A percentile compares a stretch with the other conserved stretches of the same genome.
phyloP scores from a whole-genome alignment of 257 asterid genomes.

The Handroanthus guayacan region DNA sequence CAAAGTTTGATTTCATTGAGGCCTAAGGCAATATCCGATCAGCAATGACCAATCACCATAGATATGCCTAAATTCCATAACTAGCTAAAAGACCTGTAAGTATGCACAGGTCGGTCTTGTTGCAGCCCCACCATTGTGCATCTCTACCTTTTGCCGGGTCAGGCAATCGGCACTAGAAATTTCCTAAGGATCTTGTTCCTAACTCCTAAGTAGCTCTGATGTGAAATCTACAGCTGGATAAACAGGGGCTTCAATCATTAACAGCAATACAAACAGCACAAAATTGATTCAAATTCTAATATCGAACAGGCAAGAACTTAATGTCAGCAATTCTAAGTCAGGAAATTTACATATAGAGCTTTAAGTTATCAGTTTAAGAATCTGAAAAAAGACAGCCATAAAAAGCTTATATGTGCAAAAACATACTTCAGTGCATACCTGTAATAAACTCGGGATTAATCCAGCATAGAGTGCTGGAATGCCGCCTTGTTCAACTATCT shows the following conservation, averaged over 20 bases:
- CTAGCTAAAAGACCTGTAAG: not conserved
- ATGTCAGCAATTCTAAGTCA: not conserved
- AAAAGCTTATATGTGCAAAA: not conserved
- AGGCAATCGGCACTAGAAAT: not conserved
- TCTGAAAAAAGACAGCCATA: not conserved
- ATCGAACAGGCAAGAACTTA: constrained; percentile 1
- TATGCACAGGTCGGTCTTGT: not conserved
- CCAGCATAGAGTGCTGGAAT: constrained; percentile 91
- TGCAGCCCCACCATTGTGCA: not conserved
- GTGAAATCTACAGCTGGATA: not conserved
- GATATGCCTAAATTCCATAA: constrained; percentile 10
- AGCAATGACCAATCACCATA: constrained; percentile 18
- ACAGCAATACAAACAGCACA: constrained; percentile 9
- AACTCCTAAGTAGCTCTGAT: not conserved
- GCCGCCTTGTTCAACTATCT: constrained; percentile 90
- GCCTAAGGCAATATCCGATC: constrained; percentile 6
- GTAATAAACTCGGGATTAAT: constrained; percentile 88
- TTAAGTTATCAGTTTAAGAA: constrained; percentile 10
- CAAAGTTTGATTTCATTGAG: not conserved
- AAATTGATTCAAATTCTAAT: constrained; percentile 14
- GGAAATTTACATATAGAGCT: not conserved
- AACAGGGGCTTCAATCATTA: constrained; percentile 5
- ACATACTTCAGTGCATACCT: constrained; percentile 52
- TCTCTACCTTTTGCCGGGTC: not conserved
- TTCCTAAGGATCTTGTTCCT: constrained; percentile 9